Percentiles rank a stretch among this genome's conserved stretches.
These are phyloP conservation scores for Schwanniomyces sp. DNA, from an alignment of 805 yeast species.

Conservation along the genomic window DNA sequence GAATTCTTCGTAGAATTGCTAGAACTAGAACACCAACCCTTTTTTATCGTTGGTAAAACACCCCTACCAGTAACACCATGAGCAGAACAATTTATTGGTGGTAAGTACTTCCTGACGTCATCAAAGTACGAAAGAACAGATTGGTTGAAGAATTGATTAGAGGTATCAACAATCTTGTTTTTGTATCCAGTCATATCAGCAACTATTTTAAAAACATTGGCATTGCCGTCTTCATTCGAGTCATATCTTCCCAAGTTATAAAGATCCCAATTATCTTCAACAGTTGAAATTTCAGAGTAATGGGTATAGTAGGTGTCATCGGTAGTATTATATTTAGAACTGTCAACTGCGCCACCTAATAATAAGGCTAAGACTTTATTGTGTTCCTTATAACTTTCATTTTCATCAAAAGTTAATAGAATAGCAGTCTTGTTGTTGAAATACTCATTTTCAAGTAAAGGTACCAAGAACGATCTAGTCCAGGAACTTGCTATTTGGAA, in stretches of 20 bases:
- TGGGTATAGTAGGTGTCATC: conserved; percentile 53
- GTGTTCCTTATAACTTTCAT: conserved; percentile 40
- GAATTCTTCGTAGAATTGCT: background rate
- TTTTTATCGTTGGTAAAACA: conserved; percentile 26
- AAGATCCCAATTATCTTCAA: conserved; percentile 48
- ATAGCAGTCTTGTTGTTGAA: conserved; percentile 47
- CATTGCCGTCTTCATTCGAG: conserved; percentile 35
- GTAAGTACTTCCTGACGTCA: conserved; percentile 24
- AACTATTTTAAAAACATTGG: conserved; percentile 46
- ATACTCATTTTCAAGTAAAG: conserved; percentile 43
- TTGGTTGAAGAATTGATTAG: conserved; percentile 28
- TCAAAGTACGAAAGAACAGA: conserved; percentile 26
- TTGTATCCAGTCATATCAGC: conserved; percentile 33
- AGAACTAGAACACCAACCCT: conserved; percentile 25
- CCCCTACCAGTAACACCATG: conserved; percentile 31
- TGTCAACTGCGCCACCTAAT: conserved; percentile 49
- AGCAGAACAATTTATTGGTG: conserved; percentile 38
- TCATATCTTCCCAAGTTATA: conserved; percentile 47
- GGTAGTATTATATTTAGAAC: conserved; percentile 38
- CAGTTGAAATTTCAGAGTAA: conserved; percentile 50
- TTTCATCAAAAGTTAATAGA: conserved; percentile 52
- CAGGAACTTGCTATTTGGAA: conserved; percentile 47
- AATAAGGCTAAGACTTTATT: conserved; percentile 48
- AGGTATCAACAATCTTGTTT: conserved; percentile 31
- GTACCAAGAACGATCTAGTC: conserved; percentile 48